Percentiles rank a stretch among this genome's conserved stretches.
These are phyloP conservation scores for Leishmania major DNA, from an alignment of 208 protist genomes.

Conservation along the genomic window DNA sequence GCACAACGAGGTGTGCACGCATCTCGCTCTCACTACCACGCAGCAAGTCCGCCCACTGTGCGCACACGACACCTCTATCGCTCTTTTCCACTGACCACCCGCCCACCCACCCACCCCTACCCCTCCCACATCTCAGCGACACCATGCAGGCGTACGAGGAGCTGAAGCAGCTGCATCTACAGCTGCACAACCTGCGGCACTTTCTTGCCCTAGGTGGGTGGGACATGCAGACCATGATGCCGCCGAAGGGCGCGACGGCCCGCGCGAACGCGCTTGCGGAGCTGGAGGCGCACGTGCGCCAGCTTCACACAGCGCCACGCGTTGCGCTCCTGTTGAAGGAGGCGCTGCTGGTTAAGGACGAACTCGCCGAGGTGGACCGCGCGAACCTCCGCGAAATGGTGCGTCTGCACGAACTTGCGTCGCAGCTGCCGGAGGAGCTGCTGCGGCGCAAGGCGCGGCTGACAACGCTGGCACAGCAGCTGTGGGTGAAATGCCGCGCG, in stretches of 20 bases:
- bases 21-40: not conserved
- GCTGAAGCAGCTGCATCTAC: slow-evolving; percentile 41
- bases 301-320: not conserved
- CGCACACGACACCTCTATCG: not conserved
- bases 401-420: not conserved
- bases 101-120: not conserved
- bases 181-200: slow-evolving; percentile 48
- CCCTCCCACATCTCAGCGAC: not conserved
- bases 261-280: slow-evolving; percentile 39
- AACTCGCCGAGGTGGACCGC: not conserved
- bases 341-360: slow-evolving; percentile 1
- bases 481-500: slow-evolving; percentile 1
- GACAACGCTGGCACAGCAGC: slow-evolving; percentile 1
- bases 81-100: not conserved
- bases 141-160: slow-evolving; percentile 44
- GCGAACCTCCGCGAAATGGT: slow-evolving; percentile 3
- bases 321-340: slow-evolving; percentile 4
- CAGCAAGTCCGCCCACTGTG: not conserved
- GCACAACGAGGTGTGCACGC: not conserved
- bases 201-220: slow-evolving; percentile 40
- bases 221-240: slow-evolving; percentile 68
- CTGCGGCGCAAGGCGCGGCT: not conserved
- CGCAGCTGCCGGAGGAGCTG: slow-evolving; percentile 6
- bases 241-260: slow-evolving; percentile 39
- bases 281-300: not conserved